Percentiles rank a stretch among this genome's conserved stretches.
phyloP scores from a whole-genome alignment of 495 filamentous ascomycete genomes.

The Melanomma pulvis-pyrius region DNA sequence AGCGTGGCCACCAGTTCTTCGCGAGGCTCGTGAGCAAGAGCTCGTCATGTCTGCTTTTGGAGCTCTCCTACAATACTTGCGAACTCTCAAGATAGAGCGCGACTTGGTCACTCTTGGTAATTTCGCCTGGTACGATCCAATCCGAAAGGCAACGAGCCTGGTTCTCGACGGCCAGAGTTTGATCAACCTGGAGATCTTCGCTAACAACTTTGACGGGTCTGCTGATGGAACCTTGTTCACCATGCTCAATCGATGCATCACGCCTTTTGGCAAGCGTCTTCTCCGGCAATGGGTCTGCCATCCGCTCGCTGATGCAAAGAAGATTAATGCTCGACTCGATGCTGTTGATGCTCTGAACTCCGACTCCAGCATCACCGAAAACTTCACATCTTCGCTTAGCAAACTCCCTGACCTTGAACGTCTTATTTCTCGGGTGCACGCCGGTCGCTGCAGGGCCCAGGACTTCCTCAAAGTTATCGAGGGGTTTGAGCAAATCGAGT shows the following conservation, averaged over 20 bases:
- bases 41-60: conserved; percentile 91
- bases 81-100: conserved; percentile 80
- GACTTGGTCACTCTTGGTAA: conserved; percentile 88
- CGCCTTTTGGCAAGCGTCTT: conserved; percentile 95
- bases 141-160: conserved; percentile 87
- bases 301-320: conserved; percentile 79
- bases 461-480: conserved; percentile 95
- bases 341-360: conserved; percentile 92
- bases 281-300: conserved; percentile 99
- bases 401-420: conserved; percentile 95
- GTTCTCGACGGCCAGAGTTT: conserved; percentile 95
- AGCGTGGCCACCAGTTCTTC: conserved; percentile 79
- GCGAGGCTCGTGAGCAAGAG: conserved; percentile 74
- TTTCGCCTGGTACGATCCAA: conserved; percentile 90
- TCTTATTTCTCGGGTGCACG: conserved; percentile 92
- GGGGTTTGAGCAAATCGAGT: conserved; percentile 96
- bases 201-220: conserved; percentile 89
- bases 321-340: conserved; percentile 93
- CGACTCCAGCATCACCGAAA: conserved; percentile 73
- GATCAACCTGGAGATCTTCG: conserved; percentile 95
- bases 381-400: conserved; percentile 79
- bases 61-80: conserved; percentile 83
- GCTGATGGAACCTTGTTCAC: conserved; percentile 83
- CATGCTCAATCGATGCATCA: conserved; percentile 90
- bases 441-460: conserved; percentile 79